Percentiles rank a stretch among this genome's conserved stretches.
These are phyloP conservation scores for Irpex rosettiformis DNA, from an alignment of 1,284 basidiomycete species.

Conservation along the genomic window DNA sequence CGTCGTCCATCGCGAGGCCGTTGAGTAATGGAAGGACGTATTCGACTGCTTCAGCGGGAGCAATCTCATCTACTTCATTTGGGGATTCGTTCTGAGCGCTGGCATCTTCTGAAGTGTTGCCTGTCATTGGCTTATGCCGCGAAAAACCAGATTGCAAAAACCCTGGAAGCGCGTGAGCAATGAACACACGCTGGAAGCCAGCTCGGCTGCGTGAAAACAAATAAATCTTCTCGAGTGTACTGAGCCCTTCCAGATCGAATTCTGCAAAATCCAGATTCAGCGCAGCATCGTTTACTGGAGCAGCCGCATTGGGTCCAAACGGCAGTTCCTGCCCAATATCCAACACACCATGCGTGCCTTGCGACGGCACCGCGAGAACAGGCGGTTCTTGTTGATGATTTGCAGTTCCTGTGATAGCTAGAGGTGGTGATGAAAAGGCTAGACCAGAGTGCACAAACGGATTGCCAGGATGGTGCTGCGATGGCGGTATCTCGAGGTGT, in stretches of 20 bases:
- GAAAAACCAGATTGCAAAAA: slow-evolving; percentile 15
- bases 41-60: slow-evolving; percentile 87
- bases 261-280: slow-evolving; percentile 29
- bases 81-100: slow-evolving; percentile 17
- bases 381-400: slow-evolving; percentile 9
- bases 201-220: slow-evolving; percentile 87
- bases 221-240: slow-evolving; percentile 90
- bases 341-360: not conserved
- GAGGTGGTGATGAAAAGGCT: slow-evolving; percentile 13
- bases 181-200: slow-evolving; percentile 82
- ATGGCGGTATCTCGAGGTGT: slow-evolving; percentile 21
- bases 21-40: slow-evolving; percentile 92
- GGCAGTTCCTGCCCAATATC: slow-evolving; percentile 8
- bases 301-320: slow-evolving; percentile 6
- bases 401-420: slow-evolving; percentile 9
- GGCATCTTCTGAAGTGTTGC: slow-evolving; percentile 3
- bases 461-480: slow-evolving; percentile 20
- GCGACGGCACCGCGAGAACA: not conserved
- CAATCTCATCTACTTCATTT: slow-evolving; percentile 69
- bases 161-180: slow-evolving; percentile 71
- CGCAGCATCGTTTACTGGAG: slow-evolving; percentile 15
- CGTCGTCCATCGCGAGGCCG: slow-evolving; percentile 85
- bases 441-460: slow-evolving; percentile 21
- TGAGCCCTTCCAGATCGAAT: slow-evolving; percentile 75
- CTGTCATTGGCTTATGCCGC: not conserved